Conservation (phyloP, 768 basidiomycete species). For the Cystoderma amianthinum region DNA sequence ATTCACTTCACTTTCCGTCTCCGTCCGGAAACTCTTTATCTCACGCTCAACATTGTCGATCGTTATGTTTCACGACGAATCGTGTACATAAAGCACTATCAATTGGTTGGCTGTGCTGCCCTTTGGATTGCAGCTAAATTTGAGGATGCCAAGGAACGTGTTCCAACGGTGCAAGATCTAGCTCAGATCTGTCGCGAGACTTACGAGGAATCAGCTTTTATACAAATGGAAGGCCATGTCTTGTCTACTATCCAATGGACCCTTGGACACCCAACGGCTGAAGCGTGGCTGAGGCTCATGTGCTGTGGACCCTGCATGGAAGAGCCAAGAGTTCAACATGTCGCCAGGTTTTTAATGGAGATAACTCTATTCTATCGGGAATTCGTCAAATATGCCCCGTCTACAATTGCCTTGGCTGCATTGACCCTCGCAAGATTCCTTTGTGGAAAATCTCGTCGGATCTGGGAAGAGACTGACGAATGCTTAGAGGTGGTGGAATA, state of each 20-base stretch:
- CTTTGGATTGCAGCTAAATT: slow-evolving; percentile 99
- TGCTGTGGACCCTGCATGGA: slow-evolving; percentile 73
- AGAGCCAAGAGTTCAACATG: slow-evolving; percentile 87
- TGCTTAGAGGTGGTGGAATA: slow-evolving; percentile 78
- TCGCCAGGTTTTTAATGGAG: slow-evolving; percentile 98
- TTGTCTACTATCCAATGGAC: slow-evolving; percentile 95
- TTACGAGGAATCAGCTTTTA: slow-evolving; percentile 95
- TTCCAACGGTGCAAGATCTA: slow-evolving; percentile 92
- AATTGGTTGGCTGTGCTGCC: slow-evolving; percentile 96
- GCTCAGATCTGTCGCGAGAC: slow-evolving; percentile 93
- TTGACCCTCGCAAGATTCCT: slow-evolving; percentile 86
- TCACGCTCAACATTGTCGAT: slow-evolving; percentile 98
- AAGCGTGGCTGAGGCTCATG: slow-evolving; percentile 89
- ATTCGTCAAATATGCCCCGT: slow-evolving; percentile 81
- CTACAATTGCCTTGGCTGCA: slow-evolving; percentile 84
- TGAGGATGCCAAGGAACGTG: slow-evolving; percentile 97
- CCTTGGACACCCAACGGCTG: slow-evolving; percentile 95
- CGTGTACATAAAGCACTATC: slow-evolving; percentile 98
- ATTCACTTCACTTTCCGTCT: slow-evolving; percentile 97
- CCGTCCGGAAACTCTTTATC: slow-evolving; percentile 96
- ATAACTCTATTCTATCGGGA: slow-evolving; percentile 97
- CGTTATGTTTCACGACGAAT: slow-evolving; percentile 98
- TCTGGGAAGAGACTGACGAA: slow-evolving; percentile 81
- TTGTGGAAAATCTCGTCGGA: slow-evolving; percentile 70
- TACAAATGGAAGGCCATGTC: slow-evolving; percentile 99